Conservation (phyloP, 2,329 filamentous ascomycete genomes). For the Fusarium camptoceras region DNA sequence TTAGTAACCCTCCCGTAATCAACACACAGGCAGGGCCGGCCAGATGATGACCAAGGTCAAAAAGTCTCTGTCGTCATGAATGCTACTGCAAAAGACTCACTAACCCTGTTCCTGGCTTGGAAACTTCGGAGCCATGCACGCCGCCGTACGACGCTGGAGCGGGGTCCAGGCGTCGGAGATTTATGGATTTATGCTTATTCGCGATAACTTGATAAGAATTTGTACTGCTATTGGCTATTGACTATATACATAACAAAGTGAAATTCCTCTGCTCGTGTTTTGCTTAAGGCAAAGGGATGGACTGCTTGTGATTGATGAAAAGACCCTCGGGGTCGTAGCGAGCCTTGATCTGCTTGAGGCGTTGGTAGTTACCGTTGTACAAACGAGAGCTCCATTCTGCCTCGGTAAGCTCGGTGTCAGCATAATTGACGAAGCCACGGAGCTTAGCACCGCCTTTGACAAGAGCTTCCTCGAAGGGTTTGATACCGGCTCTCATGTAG, state of each 20-base stretch:
- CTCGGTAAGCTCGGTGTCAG: slow-evolving; percentile 40
- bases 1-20: background rate
- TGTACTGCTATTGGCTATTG: slow-evolving; percentile 1
- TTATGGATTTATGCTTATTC: slow-evolving; percentile 5
- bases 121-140: background rate
- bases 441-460: slow-evolving; percentile 33
- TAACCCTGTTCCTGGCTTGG: background rate
- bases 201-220: background rate
- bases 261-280: too few relatives aligned
- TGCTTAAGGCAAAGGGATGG: slow-evolving; percentile 29
- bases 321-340: slow-evolving; percentile 36
- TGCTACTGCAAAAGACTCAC: background rate
- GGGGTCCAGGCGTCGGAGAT: background rate
- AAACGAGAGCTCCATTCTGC: slow-evolving; percentile 43
- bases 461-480: slow-evolving; percentile 42
- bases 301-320: slow-evolving; percentile 39
- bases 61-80: slow-evolving; percentile 3
- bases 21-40: background rate
- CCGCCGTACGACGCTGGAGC: background rate
- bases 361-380: slow-evolving; percentile 38
- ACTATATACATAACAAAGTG: background rate
- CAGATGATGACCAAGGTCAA: background rate
- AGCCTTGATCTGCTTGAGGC: slow-evolving; percentile 40
- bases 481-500: slow-evolving; percentile 38
- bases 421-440: slow-evolving; percentile 46